These are phyloP conservation scores for Metschnikowia borealis DNA, from an alignment of 805 yeast species.

Conservation along the genomic window DNA sequence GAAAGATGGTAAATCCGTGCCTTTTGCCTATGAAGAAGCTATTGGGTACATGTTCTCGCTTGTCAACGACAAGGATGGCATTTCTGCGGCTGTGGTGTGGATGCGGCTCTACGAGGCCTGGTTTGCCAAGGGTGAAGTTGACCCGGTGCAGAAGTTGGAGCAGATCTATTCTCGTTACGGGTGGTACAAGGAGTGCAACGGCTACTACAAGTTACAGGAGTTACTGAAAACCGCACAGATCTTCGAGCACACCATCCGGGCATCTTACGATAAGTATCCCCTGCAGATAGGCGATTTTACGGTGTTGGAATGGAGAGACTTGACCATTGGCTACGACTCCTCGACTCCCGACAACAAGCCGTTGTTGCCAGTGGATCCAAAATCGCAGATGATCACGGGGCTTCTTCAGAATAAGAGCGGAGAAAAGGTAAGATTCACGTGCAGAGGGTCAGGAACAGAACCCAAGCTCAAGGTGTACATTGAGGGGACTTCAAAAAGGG, in stretches of 20 bases:
- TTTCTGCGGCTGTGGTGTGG: constrained; percentile 73
- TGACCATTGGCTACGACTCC: constrained; percentile 80
- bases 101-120: constrained; percentile 62
- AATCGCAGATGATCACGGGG: constrained; percentile 85
- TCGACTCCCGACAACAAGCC: constrained; percentile 57
- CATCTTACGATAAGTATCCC: constrained; percentile 36
- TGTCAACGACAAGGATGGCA: constrained; percentile 91
- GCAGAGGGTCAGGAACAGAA: constrained; percentile 95
- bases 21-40: constrained; percentile 94
- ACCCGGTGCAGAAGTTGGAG: constrained; percentile 50
- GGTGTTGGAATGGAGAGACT: constrained; percentile 73
- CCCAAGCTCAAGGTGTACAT: constrained; percentile 90
- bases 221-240: constrained; percentile 48
- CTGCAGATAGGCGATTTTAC: constrained; percentile 49
- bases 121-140: constrained; percentile 35
- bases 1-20: constrained; percentile 59
- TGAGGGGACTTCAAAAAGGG: constrained; percentile 56
- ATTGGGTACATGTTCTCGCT: constrained; percentile 87
- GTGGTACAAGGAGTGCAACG: constrained; percentile 78
- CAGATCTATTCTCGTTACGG: constrained; percentile 66
- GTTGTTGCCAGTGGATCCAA: constrained; percentile 60
- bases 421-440: constrained; percentile 64
- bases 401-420: constrained; percentile 25
- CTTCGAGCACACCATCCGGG: constrained; percentile 50
- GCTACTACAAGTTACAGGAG: constrained; percentile 69